A percentile compares a stretch with the other conserved stretches of the same genome.
Evolutionary conservation across 2,329 filamentous ascomycete species (phyloP).

Genomic region (Nigrograna mackinnonii): DNA sequence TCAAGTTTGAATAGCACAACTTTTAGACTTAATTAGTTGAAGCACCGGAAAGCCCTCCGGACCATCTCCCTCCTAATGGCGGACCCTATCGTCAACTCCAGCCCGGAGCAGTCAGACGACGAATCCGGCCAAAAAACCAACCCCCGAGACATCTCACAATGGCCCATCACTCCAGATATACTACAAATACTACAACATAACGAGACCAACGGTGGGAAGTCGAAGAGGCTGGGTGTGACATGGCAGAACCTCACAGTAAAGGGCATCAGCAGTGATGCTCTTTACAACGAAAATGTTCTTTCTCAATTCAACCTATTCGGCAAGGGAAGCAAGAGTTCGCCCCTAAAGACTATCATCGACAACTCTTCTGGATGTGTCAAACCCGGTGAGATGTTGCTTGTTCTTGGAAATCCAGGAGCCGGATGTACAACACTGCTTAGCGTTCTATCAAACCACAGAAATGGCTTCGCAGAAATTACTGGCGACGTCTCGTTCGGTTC

Average conservation of each 20-base stretch:
- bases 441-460: constrained; percentile 53
- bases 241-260: constrained; percentile 76
- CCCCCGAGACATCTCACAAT: too few species aligned
- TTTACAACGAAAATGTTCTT: constrained; percentile 66
- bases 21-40: too few species aligned
- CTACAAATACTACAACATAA: constrained; percentile 3
- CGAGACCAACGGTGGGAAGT: constrained; percentile 3
- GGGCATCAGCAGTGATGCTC: constrained; percentile 65
- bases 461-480: constrained; percentile 75
- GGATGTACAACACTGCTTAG: constrained; percentile 66
- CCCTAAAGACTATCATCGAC: constrained; percentile 62
- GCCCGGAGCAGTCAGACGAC: too few species aligned
- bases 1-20: too few species aligned
- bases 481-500: constrained; percentile 48
- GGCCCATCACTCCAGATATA: constrained; percentile 9
- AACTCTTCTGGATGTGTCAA: constrained; percentile 68
- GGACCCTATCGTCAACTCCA: too few species aligned
- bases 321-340: constrained; percentile 50
- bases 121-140: too few species aligned
- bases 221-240: constrained; percentile 74
- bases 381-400: constrained; percentile 73
- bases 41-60: too few species aligned
- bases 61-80: too few species aligned
- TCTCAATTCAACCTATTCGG: constrained; percentile 52
- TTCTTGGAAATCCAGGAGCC: constrained; percentile 65